Evolutionary conservation across 2,329 filamentous ascomycete species (phyloP).

Genomic region (Sporothrix inflata): DNA sequence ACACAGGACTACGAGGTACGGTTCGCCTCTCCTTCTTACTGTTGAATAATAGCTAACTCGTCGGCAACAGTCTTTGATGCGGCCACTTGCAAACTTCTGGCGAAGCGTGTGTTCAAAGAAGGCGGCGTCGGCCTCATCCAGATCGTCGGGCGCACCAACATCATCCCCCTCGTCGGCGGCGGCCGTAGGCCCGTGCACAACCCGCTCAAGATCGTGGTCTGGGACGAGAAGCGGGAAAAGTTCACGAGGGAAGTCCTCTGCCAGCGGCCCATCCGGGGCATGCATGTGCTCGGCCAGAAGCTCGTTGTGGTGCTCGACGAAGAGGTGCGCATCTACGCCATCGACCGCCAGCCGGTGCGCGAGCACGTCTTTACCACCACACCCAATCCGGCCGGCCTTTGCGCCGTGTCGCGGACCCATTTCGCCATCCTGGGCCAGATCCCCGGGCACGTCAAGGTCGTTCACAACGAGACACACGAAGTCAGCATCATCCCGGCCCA

Average conservation of each 20-base stretch:
- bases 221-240: constrained; percentile 83
- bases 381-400: constrained; percentile 80
- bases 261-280: constrained; percentile 76
- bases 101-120: constrained; percentile 71
- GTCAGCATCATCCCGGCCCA: constrained; percentile 96
- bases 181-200: constrained; percentile 84
- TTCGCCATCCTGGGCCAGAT: constrained; percentile 86
- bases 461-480: constrained; percentile 75
- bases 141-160: constrained; percentile 87
- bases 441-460: constrained; percentile 83
- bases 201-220: constrained; percentile 76
- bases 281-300: constrained; percentile 74
- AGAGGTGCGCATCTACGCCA: constrained; percentile 78
- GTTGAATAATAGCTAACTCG: not conserved
- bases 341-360: constrained; percentile 71
- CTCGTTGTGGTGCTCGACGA: constrained; percentile 83
- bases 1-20: constrained; percentile 33
- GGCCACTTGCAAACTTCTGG: constrained; percentile 71
- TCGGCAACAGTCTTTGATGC: constrained; percentile 67
- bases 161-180: constrained; percentile 86
- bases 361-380: constrained; percentile 81
- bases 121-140: constrained; percentile 75
- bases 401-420: constrained; percentile 72
- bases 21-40: too few relatives aligned
- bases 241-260: constrained; percentile 77